Evolutionary conservation across 495 filamentous ascomycete species (phyloP), one percentile per base, ranked within the genome.

Genomic region (Neurospora cerealis): DNA sequence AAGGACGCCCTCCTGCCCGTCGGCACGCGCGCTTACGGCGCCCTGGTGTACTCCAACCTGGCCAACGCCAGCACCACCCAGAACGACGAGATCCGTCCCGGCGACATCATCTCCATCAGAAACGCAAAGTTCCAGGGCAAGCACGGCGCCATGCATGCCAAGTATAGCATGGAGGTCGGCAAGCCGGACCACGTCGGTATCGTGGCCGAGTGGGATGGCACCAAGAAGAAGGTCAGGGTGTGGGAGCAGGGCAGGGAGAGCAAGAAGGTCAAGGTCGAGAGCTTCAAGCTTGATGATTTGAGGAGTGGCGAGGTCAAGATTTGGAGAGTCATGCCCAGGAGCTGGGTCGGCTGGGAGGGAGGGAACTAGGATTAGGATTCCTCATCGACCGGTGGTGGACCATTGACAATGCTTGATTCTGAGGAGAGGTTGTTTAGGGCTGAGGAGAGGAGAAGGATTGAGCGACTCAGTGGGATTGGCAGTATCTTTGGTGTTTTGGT

Each of bases 121-220:
- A 98, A 99, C 74, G 93, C 95, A 15, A 93, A 91, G 77, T 98
- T 99, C 84, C 93, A 98, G 80, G 96, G 96, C 39, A 96, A 99
- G 80, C 93, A 94, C 74, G 96, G 96, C 4, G 88, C 93, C 11
- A 93, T 99, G 91, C 94, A 97, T 78, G 91, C 92, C 75, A 98
- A 98, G 83, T 99, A 99, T 79, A 90, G 84, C 71, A 83, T 88
- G 42, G 96, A 99, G 74, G 93, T 97, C 0, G 96, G 96, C 69
- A 94, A 92, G 78, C 92, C 93, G 5, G 95, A 97, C 77, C 96
- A 99, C 81, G 96, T 98, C 1, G 96, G 88, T 4, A 85, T 99
- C n/a, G 95, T 98, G n/a, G 88, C 94, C 13, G 96, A 99, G 80
- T 99, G 96, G 96, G 96, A 99, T 81, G 96, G 96, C 39, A 97